These are phyloP conservation scores for Corylus avellana DNA, from an alignment of 306 rosid species.

Conservation along the genomic window DNA sequence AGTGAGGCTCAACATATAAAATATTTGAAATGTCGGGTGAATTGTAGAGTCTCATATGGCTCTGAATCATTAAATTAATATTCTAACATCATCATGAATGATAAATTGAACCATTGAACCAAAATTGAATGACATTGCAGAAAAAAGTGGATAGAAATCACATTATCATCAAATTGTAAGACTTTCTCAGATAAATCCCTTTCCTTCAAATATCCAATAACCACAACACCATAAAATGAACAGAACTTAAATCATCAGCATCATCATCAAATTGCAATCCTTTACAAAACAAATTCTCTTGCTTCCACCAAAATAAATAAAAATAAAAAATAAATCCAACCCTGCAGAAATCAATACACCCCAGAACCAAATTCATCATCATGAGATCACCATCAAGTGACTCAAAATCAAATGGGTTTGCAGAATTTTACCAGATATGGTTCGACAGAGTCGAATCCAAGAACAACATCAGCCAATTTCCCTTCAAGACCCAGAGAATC, in stretches of 20 bases:
- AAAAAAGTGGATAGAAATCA: background rate
- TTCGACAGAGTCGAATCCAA: slow-evolving; percentile 85
- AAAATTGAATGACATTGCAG: background rate
- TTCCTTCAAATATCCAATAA: background rate
- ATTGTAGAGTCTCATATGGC: no score
- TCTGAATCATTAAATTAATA: no score
- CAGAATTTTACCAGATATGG: slow-evolving; percentile 62
- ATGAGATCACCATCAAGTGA: background rate
- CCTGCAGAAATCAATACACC: slow-evolving; percentile 11
- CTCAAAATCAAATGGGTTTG: slow-evolving; percentile 15
- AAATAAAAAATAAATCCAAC: background rate
- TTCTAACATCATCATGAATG: no score
- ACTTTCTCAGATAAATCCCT: background rate
- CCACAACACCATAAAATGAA: background rate
- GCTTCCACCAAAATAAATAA: background rate
- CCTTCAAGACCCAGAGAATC: slow-evolving; percentile 43
- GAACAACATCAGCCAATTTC: slow-evolving; percentile 80
- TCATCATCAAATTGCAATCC: background rate
- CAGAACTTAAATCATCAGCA: background rate
- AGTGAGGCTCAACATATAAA: no score
- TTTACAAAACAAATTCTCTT: background rate
- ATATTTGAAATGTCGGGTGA: no score
- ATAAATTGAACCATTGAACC: no score
- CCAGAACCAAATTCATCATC: background rate
- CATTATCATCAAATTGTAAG: background rate